Evolutionary conservation across 352 stramenopile genomes (phyloP), one percentile per base, ranked within the genome.

Genomic region (Globisporangium nodosum): DNA sequence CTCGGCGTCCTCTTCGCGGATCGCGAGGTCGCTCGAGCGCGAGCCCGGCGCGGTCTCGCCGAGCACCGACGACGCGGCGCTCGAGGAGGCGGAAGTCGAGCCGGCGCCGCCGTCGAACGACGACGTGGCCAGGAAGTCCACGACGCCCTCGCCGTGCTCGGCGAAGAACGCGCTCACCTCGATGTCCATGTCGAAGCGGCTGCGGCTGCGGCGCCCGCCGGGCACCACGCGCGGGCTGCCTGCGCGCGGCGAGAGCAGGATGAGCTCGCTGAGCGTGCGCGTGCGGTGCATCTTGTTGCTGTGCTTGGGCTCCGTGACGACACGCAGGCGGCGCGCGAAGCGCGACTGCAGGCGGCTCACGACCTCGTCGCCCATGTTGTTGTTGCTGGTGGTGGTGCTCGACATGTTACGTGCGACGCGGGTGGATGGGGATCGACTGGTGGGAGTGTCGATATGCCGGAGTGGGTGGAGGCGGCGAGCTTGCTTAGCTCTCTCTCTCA

Each of bases 201-300:
- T 84, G 12, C 83, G 83, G 56, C 81, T 84, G 69, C 85, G 74
- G 16, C 35, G 35, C 5, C 35, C 35, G 35, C 79, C 69, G 9
- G 74, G 69, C 31, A 69, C 76, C 46, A 89, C 65, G 50, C 78
- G 76, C 54, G 77, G 74, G 39, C 73, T 87, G 24, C 24, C 24
- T 51, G 66, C 78, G 48, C 76, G 80, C 9, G 83, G 81, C 2
- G 83, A 90, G 40, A 90, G 60, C 37, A 92, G 67, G 50, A 92
- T 89, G 30, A 92, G 64, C 62, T 92, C 83, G 24, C 70, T 85
- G 6, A 92, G 64, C 42, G 83, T 90, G 30, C 83, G 76, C 52
- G 83, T 92, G 50, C 77, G 77, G 67, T 90, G 81, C 83, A 92
- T 90, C 66, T 90, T 90, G 69, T 90, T 90, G 75, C 75, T 89